These are phyloP conservation scores for Trichoderma oligosporum DNA, from an alignment of 2,329 filamentous ascomycete genomes.

Conservation along the genomic window DNA sequence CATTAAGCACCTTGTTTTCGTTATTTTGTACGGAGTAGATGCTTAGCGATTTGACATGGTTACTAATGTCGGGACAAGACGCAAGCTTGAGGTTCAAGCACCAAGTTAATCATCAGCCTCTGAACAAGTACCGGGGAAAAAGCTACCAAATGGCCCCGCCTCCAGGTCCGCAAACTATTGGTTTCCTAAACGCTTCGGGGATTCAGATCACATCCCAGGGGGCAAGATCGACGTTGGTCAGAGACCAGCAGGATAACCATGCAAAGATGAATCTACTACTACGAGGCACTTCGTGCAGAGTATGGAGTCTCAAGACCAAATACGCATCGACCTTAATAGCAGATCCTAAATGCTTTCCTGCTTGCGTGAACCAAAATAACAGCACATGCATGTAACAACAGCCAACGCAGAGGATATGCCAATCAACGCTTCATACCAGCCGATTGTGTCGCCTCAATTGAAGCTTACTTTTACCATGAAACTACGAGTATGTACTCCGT, in stretches of 20 bases:
- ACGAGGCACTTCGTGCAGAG: not conserved
- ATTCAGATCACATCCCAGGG: slow-evolving; percentile 3
- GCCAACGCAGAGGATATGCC: not conserved
- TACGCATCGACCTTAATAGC: not conserved
- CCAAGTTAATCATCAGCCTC: not conserved
- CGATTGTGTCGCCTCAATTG: not conserved
- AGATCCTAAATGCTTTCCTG: not conserved
- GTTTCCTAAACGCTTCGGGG: not conserved
- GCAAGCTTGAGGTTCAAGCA: not conserved
- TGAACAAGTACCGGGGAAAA: not conserved
- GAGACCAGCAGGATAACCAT: not conserved
- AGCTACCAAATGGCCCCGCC: not conserved
- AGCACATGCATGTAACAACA: not conserved
- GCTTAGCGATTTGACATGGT: not conserved
- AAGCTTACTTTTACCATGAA: not conserved
- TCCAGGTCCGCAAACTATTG: not conserved
- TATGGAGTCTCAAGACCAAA: too few species aligned
- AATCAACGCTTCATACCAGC: not conserved
- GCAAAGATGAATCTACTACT: not conserved
- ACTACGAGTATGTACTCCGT: too few species aligned
- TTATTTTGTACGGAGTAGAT: not conserved
- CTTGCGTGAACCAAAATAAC: not conserved
- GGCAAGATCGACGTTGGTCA: not conserved
- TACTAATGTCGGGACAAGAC: not conserved
- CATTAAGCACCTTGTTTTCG: not conserved